phyloP scores from a whole-genome alignment of 495 filamentous ascomycete species.

The Viridothelium virens region DNA sequence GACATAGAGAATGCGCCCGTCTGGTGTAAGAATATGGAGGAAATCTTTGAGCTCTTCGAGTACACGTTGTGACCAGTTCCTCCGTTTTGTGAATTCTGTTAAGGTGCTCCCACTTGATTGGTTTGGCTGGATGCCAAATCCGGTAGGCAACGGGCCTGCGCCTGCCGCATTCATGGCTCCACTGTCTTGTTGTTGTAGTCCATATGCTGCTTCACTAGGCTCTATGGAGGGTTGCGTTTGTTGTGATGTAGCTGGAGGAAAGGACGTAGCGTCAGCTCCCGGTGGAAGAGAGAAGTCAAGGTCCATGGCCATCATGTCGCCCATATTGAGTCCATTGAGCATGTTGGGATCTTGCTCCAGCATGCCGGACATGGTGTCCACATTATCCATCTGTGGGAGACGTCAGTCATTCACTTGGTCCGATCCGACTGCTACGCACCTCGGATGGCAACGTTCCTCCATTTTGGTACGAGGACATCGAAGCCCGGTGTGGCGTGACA shows the following conservation, averaged over 20 bases:
- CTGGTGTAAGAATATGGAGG: constrained; percentile 74
- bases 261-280: constrained; percentile 13
- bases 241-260: constrained; percentile 18
- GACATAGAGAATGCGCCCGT: constrained; percentile 74
- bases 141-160: constrained; percentile 49
- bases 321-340: constrained; percentile 22
- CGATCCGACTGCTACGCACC: background rate
- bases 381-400: background rate
- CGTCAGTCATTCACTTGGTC: background rate
- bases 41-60: constrained; percentile 87
- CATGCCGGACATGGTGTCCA: constrained; percentile 15
- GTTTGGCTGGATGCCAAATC: constrained; percentile 45
- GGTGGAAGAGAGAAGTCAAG: constrained; percentile 26
- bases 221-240: constrained; percentile 14
- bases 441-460: constrained; percentile 9
- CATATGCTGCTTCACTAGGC: constrained; percentile 9
- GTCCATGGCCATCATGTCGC: constrained; percentile 29
- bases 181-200: constrained; percentile 17
- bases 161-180: constrained; percentile 41
- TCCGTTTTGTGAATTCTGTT: constrained; percentile 74
- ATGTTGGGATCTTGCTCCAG: constrained; percentile 14
- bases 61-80: constrained; percentile 83
- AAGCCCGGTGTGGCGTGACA: constrained; percentile 5
- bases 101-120: constrained; percentile 53
- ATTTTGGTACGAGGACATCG: constrained; percentile 10